Percentiles rank a stretch among this genome's conserved stretches.
Evolutionary conservation across 2,329 filamentous ascomycete genomes (phyloP).

Genomic region (Calonectria pauciramosa): DNA sequence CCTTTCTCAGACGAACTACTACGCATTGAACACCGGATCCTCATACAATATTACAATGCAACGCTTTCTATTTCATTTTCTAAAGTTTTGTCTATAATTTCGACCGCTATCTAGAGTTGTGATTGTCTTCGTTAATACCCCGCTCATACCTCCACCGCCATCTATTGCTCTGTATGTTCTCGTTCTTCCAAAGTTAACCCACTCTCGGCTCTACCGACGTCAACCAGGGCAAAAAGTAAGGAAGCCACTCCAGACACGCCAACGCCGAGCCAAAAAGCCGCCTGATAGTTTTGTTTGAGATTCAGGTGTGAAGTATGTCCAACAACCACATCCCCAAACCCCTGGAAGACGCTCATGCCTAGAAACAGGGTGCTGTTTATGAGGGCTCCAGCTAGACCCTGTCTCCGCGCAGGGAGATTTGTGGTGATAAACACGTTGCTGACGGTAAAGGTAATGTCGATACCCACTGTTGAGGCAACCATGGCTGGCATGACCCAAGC

Average conservation of each 20-base stretch:
- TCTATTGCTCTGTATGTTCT: background rate
- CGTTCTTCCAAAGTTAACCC: constrained; percentile 9
- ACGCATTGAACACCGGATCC: background rate
- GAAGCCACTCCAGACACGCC: background rate
- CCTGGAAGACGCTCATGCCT: constrained; percentile 8
- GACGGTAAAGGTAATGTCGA: constrained; percentile 16
- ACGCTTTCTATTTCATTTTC: too few relatives aligned
- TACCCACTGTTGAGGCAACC: constrained; percentile 1
- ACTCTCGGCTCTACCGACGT: constrained; percentile 3
- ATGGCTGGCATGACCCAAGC: constrained; percentile 15
- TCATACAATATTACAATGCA: background rate
- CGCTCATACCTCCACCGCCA: background rate
- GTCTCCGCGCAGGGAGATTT: constrained; percentile 2
- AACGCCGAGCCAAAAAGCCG: constrained; percentile 9
- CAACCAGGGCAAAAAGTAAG: background rate
- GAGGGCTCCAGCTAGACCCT: background rate
- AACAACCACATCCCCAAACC: constrained; percentile 10
- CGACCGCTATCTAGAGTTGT: background rate
- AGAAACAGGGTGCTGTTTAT: constrained; percentile 13
- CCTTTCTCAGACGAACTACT: background rate
- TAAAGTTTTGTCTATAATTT: background rate
- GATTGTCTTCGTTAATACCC: background rate
- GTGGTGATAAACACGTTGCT: constrained; percentile 17
- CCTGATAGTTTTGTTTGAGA: constrained; percentile 3
- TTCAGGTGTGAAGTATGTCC: background rate